These are phyloP conservation scores for Boletus rubropictus DNA, from an alignment of 768 basidiomycete genomes.

Conservation along the genomic window DNA sequence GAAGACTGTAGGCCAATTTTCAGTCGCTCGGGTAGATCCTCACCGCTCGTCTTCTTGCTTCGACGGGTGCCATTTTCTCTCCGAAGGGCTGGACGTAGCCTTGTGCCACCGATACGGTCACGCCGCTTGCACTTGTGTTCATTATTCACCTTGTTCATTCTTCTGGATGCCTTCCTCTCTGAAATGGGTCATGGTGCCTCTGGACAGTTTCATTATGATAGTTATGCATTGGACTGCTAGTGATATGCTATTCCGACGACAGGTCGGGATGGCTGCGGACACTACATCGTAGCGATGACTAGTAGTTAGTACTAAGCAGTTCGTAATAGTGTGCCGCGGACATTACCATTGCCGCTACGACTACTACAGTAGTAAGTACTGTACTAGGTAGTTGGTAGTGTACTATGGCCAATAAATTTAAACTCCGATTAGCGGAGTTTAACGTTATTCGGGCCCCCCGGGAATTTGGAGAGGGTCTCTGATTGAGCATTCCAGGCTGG, in stretches of 20 bases:
- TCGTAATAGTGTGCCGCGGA: neutral
- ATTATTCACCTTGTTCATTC: neutral
- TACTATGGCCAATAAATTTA: neutral
- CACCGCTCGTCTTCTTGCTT: neutral
- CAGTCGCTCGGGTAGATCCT: neutral
- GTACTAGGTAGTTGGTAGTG: neutral
- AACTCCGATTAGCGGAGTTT: slow-evolving; percentile 22
- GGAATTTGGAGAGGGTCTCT: slow-evolving; percentile 14
- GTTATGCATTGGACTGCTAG: neutral
- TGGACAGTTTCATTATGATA: neutral
- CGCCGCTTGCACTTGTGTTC: neutral
- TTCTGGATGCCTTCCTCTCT: neutral
- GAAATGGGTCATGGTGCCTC: neutral
- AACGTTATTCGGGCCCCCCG: slow-evolving; percentile 5
- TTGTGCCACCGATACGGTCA: neutral
- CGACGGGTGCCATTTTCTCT: neutral
- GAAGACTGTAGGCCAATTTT: slow-evolving; percentile 12
- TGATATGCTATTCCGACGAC: neutral
- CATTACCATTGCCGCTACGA: too few relatives aligned
- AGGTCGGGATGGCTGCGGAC: neutral
- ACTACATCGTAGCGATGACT: neutral
- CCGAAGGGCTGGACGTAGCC: neutral
- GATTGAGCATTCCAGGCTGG: slow-evolving; percentile 28
- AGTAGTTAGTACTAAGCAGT: too few relatives aligned
- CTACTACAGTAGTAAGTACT: too few relatives aligned